These are phyloP conservation scores for Ophiostoma populinum DNA, from an alignment of 2,329 filamentous ascomycete genomes.

Conservation along the genomic window DNA sequence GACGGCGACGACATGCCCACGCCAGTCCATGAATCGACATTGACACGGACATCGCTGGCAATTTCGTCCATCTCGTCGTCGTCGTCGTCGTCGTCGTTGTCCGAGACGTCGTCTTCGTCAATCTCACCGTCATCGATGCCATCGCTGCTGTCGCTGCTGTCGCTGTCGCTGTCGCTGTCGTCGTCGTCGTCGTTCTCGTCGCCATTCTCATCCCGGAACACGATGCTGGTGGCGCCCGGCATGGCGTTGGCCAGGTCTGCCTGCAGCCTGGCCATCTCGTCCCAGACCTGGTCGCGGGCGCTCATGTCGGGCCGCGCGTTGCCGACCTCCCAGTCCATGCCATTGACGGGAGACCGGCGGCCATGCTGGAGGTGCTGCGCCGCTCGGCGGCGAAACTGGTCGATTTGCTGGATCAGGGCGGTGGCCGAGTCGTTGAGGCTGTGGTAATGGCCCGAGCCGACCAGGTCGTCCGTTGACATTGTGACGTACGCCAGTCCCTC, in stretches of 20 bases:
- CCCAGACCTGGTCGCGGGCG: too few relatives aligned
- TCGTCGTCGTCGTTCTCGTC: conserved; percentile 5
- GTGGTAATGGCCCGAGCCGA: conserved; percentile 58
- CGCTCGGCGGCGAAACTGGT: too few relatives aligned
- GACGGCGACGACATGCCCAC: conserved; percentile 16
- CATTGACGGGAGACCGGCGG: too few relatives aligned
- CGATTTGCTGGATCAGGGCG: too few relatives aligned
- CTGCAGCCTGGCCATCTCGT: too few relatives aligned
- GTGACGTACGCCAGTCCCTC: conserved; percentile 85
- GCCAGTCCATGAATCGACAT: conserved; percentile 15
- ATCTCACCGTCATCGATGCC: conserved; percentile 4
- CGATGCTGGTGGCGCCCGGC: too few relatives aligned
- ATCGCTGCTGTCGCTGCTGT: not conserved
- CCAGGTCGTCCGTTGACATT: conserved; percentile 66
- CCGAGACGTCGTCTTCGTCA: conserved; percentile 7
- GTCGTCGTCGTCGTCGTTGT: conserved; percentile 20
- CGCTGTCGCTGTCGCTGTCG: conserved; percentile 8
- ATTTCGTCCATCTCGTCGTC: not conserved
- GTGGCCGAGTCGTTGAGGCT: conserved; percentile 26
- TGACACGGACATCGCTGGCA: not conserved
- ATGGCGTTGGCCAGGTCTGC: too few relatives aligned
- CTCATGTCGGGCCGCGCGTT: too few relatives aligned
- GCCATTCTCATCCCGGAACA: not conserved
- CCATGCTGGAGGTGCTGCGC: too few relatives aligned
- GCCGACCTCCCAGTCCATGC: too few relatives aligned